phyloP scores from a whole-genome alignment of 805 yeast species.

The Torulaspora gathmanii region DNA sequence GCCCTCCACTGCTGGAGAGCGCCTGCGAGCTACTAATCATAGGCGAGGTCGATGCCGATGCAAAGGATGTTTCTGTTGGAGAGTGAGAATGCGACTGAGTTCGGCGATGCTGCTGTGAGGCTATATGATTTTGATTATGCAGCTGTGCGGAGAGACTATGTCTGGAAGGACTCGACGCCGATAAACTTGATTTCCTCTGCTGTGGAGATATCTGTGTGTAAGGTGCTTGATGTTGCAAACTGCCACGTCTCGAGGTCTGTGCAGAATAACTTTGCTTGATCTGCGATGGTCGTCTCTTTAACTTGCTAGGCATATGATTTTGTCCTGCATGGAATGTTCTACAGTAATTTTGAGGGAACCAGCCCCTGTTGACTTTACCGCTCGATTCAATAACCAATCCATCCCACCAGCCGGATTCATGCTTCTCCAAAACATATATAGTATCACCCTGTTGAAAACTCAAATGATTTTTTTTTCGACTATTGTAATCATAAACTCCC shows the following conservation, averaged over 20 bases:
- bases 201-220: slow-evolving; percentile 8
- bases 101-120: slow-evolving; percentile 4
- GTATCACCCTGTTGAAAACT: slow-evolving; percentile 53
- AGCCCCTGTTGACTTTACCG: slow-evolving; percentile 57
- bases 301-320: slow-evolving; percentile 17
- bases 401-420: slow-evolving; percentile 82
- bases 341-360: slow-evolving; percentile 71
- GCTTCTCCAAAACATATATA: slow-evolving; percentile 60
- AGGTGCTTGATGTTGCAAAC: slow-evolving; percentile 12
- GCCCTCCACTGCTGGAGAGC: slow-evolving; percentile 1
- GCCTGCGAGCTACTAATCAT: background rate
- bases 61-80: slow-evolving; percentile 8
- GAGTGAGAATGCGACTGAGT: slow-evolving; percentile 12
- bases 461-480: slow-evolving; percentile 14
- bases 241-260: slow-evolving; percentile 14
- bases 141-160: background rate
- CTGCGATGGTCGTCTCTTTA: slow-evolving; percentile 8
- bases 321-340: slow-evolving; percentile 13
- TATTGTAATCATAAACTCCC: slow-evolving; percentile 18
- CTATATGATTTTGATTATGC: slow-evolving; percentile 3
- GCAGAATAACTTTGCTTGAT: slow-evolving; percentile 9
- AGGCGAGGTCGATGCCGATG: slow-evolving; percentile 12
- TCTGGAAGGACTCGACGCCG: slow-evolving; percentile 10
- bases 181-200: slow-evolving; percentile 11
- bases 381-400: slow-evolving; percentile 46